Base-by-base conservation (phyloP, 2,329 filamentous ascomycete species). In the Fonsecaea nubica region DNA sequence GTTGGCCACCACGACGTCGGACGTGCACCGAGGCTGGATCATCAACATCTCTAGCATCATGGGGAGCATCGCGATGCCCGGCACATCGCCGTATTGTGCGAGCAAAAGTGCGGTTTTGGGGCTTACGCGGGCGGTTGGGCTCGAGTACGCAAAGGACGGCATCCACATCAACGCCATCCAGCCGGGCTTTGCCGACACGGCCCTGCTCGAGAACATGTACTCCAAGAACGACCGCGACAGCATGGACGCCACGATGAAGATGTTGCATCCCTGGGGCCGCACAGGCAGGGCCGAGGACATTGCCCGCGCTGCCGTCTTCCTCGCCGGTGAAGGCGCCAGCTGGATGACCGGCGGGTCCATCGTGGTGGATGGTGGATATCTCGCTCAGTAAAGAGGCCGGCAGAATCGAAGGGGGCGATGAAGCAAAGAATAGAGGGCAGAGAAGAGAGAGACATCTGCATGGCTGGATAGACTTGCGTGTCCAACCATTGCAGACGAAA, bases 21-120 rank as follows among this genome's bases (percentile, higher is more conserved):
- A 61, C 32, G 76, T 76, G 4, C 75, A 78, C 54, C 25, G 65
- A 18, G 68, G 68, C 18, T 64, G 68, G 58, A 88, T 97, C 79
- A 64, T 71, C 54, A 72, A 72, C 57, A 38, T 69, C 2, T 38
- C 59, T 25, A 58, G 42, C 21, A 64, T 72, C 45, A 53, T 66
- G 13, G 63, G 63, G 42, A 58, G 32, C 12, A 63, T 58, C 7
- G 65, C 62, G 2, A 25, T 66, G 6, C 21, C 59, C 4, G 76
- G 68, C 2, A 72, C 64, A 30, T 50, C 38, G 7, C 25, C 57
- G 9, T 85, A 85, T 69, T 80, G 78, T 58, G 79, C 81, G 2
- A 79, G 77, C 50, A 85, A 85, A 67, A 80, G 80, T 4, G 83
- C 81, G 0, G 80, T 83, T 7, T 73, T 80, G 8, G 74, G 78